Base-by-base conservation (phyloP, 148 eudicot genomes). In the Dianthus caryophyllus region DNA sequence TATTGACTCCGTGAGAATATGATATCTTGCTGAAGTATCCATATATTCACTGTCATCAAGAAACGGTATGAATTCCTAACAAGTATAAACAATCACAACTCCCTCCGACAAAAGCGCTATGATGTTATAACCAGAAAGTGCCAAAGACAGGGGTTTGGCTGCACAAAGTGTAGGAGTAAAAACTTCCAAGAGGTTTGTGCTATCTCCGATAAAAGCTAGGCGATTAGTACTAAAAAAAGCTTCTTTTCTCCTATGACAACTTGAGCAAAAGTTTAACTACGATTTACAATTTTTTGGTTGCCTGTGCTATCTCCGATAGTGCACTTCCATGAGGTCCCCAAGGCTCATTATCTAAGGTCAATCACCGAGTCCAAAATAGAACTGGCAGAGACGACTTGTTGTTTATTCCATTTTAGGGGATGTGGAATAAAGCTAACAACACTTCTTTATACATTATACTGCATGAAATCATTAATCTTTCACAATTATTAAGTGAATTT, bases 271-370 rank as follows among this genome's bases (percentile, higher is more conserved):
- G 48, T 55, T 15, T n/a, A 39, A 30, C 29, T 52, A 48, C 24
- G 68, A 72, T 16, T 53, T 85, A 91, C 97, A 82, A 87, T 85
- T 87, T 91, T 78, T 88, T 91, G 53, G 97, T 91, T 48, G 96
- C 90, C 70, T 82, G 89, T 65, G 97, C 96, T 59, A 91, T 91
- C 79, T 91, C 93, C 44, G 93, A 87, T 64, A 91, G 81, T 61
- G 84, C 93, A 59, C 93, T 88, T 75, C 97, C 97, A 79, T 91
- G 97, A 77, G 97, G 97, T 78, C 96, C 97, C 93, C 96, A 91
- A 65, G 97, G 90, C 73, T 88, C 97, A 72, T 87, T 85, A 77
- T 91, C 16, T 10, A 9, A 26, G 12, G 43, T 61, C 77, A 62
- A 67, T 31, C 41, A 15, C 9, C 46, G 10, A 56, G 61, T 5